These are phyloP conservation scores for Russula ochroleuca DNA, from an alignment of 768 basidiomycete genomes.

Conservation along the genomic window DNA sequence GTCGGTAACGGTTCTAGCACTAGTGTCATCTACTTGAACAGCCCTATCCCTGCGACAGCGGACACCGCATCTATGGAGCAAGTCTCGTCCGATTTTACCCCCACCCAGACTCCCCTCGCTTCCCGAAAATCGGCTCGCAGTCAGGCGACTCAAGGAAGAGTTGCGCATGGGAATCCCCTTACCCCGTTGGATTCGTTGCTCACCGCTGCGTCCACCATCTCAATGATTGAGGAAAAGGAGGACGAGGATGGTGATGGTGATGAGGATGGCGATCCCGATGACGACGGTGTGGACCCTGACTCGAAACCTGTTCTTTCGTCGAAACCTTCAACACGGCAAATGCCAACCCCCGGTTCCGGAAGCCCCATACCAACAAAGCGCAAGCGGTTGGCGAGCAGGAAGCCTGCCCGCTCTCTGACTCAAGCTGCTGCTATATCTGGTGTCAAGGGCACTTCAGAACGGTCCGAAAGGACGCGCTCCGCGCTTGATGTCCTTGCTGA, in stretches of 20 bases:
- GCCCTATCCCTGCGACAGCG: conserved; percentile 17
- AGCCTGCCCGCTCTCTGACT: conserved; percentile 11
- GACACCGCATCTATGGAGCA: conserved; percentile 14
- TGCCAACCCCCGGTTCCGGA: conserved; percentile 30
- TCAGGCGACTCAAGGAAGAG: conserved; percentile 30
- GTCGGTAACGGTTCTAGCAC: conserved; percentile 21
- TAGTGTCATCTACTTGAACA: conserved; percentile 26
- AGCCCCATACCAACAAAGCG: conserved; percentile 41
- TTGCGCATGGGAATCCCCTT: conserved; percentile 33
- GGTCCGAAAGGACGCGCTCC: conserved; percentile 16
- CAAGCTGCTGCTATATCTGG: neutral
- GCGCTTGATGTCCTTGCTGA: conserved; percentile 73
- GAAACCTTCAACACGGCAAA: conserved; percentile 32
- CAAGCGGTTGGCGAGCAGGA: conserved; percentile 30
- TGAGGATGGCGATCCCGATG: conserved; percentile 27
- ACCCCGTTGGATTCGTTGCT: conserved; percentile 58
- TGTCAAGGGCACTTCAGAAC: conserved; percentile 8
- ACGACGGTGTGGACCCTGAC: conserved; percentile 27
- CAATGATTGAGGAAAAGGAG: conserved; percentile 45
- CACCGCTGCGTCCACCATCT: conserved; percentile 48
- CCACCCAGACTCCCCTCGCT: conserved; percentile 24
- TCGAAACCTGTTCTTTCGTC: neutral
- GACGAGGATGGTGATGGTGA: conserved; percentile 30
- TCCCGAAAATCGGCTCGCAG: conserved; percentile 15
- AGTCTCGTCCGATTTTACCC: conserved; percentile 28